Evolutionary conservation across 306 rosid genomes (phyloP).

Genomic region (Pyrus betulifolia): DNA sequence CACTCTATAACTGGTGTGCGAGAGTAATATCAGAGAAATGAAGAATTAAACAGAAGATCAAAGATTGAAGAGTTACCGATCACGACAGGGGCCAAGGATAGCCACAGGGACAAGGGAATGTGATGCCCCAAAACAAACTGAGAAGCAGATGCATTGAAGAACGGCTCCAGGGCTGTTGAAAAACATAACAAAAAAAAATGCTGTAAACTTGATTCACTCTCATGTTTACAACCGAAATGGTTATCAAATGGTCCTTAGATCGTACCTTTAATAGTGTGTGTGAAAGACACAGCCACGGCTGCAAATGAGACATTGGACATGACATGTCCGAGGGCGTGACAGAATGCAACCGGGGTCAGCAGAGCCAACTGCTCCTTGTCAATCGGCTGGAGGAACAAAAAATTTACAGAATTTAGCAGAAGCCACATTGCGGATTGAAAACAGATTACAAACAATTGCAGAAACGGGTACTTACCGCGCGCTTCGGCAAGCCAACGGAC

Average conservation of each 20-base stretch:
- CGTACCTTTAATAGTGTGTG: slow-evolving; percentile 83
- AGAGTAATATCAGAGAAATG: not conserved
- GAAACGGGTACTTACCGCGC: slow-evolving; percentile 59
- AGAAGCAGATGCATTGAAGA: slow-evolving; percentile 92
- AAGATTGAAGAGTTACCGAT: slow-evolving; percentile 41
- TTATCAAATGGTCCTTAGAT: not conserved
- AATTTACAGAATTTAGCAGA: not conserved
- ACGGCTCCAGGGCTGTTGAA: slow-evolving; percentile 82
- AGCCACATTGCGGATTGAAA: not conserved
- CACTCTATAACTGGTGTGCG: not conserved
- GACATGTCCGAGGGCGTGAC: slow-evolving; percentile 95
- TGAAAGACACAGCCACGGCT: slow-evolving; percentile 95
- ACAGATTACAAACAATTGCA: not conserved
- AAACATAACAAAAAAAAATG: not conserved
- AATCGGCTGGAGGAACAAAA: slow-evolving; percentile 27
- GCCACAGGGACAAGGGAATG: slow-evolving; percentile 75
- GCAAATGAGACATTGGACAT: slow-evolving; percentile 94
- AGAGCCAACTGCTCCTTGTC: slow-evolving; percentile 49
- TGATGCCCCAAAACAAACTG: slow-evolving; percentile 84
- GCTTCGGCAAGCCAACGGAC: slow-evolving; percentile 86
- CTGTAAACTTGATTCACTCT: not conserved
- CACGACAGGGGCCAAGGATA: slow-evolving; percentile 90
- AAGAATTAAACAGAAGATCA: not conserved
- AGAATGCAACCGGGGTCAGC: slow-evolving; percentile 78
- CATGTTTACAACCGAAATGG: not conserved